Evolutionary conservation across 1,284 basidiomycete species (phyloP).

Genomic region (Cystobasidium slooffiae): DNA sequence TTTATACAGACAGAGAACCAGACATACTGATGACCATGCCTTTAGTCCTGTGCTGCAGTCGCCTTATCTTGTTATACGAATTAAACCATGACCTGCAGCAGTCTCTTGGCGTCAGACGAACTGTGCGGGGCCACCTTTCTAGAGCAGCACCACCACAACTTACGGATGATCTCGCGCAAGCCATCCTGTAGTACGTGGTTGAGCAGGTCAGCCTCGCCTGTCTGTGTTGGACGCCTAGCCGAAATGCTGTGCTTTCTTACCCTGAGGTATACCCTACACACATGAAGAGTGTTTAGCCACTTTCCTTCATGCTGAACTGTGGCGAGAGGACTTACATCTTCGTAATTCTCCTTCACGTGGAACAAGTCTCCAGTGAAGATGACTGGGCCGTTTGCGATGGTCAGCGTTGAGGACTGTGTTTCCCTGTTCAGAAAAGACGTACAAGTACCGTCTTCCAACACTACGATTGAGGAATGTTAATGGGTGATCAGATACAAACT

Average conservation of each 20-base stretch:
- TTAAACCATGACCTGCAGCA: background rate
- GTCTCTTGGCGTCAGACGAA: background rate
- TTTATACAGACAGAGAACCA: background rate
- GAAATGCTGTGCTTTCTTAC: background rate
- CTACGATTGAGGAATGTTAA: background rate
- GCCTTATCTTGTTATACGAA: background rate
- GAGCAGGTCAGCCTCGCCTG: background rate
- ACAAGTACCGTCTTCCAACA: background rate
- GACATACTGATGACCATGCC: constrained; percentile 4
- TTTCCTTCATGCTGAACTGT: background rate
- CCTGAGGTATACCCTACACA: background rate
- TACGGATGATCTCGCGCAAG: constrained; percentile 17
- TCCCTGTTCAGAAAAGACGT: background rate
- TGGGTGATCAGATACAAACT: background rate
- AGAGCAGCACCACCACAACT: background rate
- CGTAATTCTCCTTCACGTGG: constrained; percentile 29
- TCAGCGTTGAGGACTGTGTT: background rate
- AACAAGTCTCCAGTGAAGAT: constrained; percentile 11
- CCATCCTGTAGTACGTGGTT: background rate
- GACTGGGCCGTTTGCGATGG: background rate
- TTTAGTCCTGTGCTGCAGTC: constrained; percentile 3
- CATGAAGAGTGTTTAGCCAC: background rate
- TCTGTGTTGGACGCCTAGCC: background rate
- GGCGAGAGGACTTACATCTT: background rate
- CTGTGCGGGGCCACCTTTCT: too few species aligned